Percentiles rank a stretch among this genome's conserved stretches.
These are phyloP conservation scores for Fraxinus sp. DNA, from an alignment of 305 asterid genomes.

Conservation along the genomic window DNA sequence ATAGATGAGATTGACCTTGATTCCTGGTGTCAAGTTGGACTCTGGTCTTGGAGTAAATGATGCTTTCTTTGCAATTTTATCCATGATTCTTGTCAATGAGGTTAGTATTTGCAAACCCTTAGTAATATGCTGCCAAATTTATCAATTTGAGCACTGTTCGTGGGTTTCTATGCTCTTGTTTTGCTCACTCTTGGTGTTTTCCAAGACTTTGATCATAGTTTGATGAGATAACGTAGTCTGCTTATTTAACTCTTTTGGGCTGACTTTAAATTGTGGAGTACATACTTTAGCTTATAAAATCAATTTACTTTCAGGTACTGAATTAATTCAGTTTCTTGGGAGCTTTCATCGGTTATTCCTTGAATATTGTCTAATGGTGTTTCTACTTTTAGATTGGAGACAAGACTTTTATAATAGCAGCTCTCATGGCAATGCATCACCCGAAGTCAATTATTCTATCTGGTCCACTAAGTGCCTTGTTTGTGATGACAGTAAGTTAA, in stretches of 20 bases:
- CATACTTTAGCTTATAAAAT: conserved; percentile 1
- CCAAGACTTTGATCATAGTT: not conserved
- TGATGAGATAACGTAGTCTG: not conserved
- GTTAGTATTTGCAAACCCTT: conserved; percentile 42
- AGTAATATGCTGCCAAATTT: not conserved
- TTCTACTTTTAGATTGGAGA: conserved; percentile 76
- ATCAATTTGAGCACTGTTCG: too few relatives aligned
- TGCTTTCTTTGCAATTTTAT: conserved; percentile 78
- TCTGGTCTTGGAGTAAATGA: conserved; percentile 73
- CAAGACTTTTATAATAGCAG: conserved; percentile 92
- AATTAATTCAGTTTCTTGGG: conserved; percentile 15
- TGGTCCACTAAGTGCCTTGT: conserved; percentile 95
- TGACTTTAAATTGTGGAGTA: conserved; percentile 1
- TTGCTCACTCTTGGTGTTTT: not conserved
- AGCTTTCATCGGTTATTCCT: conserved; percentile 13
- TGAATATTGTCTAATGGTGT: conserved; percentile 20
- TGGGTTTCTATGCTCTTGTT: not conserved
- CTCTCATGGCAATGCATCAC: conserved; percentile 99
- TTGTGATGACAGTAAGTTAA: conserved; percentile 86
- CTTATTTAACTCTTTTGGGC: conserved; percentile 7
- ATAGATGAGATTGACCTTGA: conserved; percentile 39
- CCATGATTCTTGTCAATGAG: conserved; percentile 87
- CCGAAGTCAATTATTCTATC: conserved; percentile 93
- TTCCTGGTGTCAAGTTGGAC: conserved; percentile 48
- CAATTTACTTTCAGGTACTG: not conserved